These are phyloP conservation scores for Rhododendron kiyosumense DNA, from an alignment of 148 eudicot genomes.

Conservation along the genomic window DNA sequence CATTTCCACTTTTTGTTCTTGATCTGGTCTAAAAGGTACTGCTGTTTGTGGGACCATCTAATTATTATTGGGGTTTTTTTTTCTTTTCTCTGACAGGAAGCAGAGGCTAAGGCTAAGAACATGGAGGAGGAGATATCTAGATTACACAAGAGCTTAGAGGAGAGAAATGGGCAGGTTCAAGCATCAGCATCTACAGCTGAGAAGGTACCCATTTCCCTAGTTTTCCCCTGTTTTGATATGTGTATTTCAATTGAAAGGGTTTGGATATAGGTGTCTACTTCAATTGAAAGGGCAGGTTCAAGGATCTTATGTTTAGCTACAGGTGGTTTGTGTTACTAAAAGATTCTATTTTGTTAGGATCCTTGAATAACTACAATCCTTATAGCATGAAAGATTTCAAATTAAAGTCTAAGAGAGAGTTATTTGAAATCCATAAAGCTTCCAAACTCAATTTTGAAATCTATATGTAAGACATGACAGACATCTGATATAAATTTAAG, in stretches of 20 bases:
- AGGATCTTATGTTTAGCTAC: neutral
- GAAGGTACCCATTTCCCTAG: slow-evolving; percentile 35
- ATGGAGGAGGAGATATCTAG: slow-evolving; percentile 64
- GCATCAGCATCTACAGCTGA: slow-evolving; percentile 55
- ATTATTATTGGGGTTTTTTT: neutral
- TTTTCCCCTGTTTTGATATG: neutral
- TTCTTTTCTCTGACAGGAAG: slow-evolving; percentile 48
- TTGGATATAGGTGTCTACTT: neutral
- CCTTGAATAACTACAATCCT: neutral
- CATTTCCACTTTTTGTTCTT: slow-evolving; percentile 29
- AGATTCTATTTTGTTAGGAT: neutral
- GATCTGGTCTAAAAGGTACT: slow-evolving; percentile 14
- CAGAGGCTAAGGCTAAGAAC: slow-evolving; percentile 65
- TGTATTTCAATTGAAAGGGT: neutral
- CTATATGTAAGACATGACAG: neutral
- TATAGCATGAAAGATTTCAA: neutral
- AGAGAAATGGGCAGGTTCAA: slow-evolving; percentile 57
- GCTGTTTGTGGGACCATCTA: slow-evolving; percentile 28
- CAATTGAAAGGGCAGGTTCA: neutral
- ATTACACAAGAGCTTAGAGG: slow-evolving; percentile 75
- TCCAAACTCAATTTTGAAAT: neutral
- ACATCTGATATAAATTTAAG: neutral
- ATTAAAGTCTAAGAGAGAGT: neutral
- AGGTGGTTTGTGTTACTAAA: neutral
- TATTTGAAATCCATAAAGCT: neutral